Percentiles rank a stretch among this genome's conserved stretches.
These are phyloP conservation scores for Knoxia roxburghii DNA, from an alignment of 257 asterid genomes.

Conservation along the genomic window DNA sequence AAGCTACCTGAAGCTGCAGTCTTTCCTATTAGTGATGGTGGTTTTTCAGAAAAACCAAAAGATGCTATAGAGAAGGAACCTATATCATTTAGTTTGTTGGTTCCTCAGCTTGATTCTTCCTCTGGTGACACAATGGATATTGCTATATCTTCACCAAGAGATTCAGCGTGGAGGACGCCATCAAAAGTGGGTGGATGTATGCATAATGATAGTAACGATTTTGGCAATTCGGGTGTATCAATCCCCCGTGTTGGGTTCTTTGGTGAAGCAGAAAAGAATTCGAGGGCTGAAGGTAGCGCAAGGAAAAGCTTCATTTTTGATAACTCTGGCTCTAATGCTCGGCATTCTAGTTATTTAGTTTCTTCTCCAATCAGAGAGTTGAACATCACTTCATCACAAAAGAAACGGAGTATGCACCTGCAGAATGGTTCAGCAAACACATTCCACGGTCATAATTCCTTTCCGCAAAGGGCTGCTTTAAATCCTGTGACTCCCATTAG, in stretches of 20 bases:
- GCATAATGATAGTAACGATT: constrained; percentile 10
- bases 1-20: constrained; percentile 41
- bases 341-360: constrained; percentile 15
- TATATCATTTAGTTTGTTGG: constrained; percentile 46
- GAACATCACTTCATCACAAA: constrained; percentile 20
- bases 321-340: constrained; percentile 9
- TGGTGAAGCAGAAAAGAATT: constrained; percentile 24
- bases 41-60: constrained; percentile 29
- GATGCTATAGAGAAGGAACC: constrained; percentile 46
- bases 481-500: constrained; percentile 19
- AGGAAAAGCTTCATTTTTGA: constrained; percentile 25
- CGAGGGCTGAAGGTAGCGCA: constrained; percentile 18
- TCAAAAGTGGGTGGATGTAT: constrained; percentile 21
- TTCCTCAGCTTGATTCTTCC: constrained; percentile 23
- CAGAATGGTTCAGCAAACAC: constrained; percentile 23
- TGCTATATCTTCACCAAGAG: constrained; percentile 18
- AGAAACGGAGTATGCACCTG: constrained; percentile 15
- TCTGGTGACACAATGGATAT: constrained; percentile 13
- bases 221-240: constrained; percentile 22
- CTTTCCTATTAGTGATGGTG: constrained; percentile 18
- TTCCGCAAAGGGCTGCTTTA: constrained; percentile 9
- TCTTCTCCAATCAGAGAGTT: constrained; percentile 21
- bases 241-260: constrained; percentile 13
- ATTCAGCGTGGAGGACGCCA: constrained; percentile 16
- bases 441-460: constrained; percentile 12